Base-by-base conservation (phyloP, 148 eudicot species). In the Rhododendron mucronatum region DNA sequence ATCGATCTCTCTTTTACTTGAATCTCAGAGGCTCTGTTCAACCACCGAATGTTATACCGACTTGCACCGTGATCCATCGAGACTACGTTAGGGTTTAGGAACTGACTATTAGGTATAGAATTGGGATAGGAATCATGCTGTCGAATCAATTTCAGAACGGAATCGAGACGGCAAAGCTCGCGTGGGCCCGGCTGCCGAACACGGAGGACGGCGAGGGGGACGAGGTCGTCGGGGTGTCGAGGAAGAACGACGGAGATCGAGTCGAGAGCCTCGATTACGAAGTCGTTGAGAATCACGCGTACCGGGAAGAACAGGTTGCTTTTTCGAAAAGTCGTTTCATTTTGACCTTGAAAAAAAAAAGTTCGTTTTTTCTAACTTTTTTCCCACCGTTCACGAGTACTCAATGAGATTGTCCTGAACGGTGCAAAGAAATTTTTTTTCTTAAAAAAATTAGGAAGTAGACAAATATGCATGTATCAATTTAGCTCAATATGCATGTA, bases 211-310 rank as follows among this genome's bases (percentile, higher is more conserved):
- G 86, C 2, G 98, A 91, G 6, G 84, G 82, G 2, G 95, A 92
- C 50, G 89, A 48, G 7, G 21, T 55, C 61, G 61, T 18, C 21
- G 61, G 61, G 73, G 81, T 84, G 11, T 87, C 88, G 14, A 91
- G 90, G 87, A 95, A 89, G 88, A 86, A 23, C 35, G 95, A 93
- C 82, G 86, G 89, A 11, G 47, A 80, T 82, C 86, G 87, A 28
- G 92, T 91, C 3, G 99, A 97, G 88, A 97, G 99, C 80, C 95
- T 97, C 82, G 99, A 97, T 69, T 97, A 97, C 80, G 99, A 97
- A 91, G 98, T 97, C 28, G 91, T 97, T 41, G 99, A 97, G 84
- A 97, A 97, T 88, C 89, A 86, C 44, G 96, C 98, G 0, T 97
- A 97, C 85, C 88, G 99, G 77, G 93, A 92, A 90, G 95, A 97